Evolutionary conservation across 2,329 filamentous ascomycete genomes (phyloP).

Genomic region (Trichothecium sympodiale): DNA sequence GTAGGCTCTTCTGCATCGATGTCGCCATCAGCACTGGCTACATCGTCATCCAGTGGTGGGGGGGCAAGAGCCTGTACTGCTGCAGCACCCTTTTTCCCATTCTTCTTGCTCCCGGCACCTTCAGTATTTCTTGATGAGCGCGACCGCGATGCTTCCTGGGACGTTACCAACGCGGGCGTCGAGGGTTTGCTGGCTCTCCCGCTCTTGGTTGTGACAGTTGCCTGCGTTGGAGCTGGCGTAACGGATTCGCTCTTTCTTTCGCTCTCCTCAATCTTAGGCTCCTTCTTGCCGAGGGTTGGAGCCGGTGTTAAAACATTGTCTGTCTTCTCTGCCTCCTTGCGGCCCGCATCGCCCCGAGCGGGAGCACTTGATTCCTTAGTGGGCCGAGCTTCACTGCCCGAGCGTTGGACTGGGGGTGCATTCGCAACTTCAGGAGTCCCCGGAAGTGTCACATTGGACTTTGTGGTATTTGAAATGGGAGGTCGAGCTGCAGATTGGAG

Average conservation of each 20-base stretch:
- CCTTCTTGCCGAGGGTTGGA: conserved; percentile 27
- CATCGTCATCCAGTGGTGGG: conserved; percentile 23
- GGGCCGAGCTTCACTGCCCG: conserved; percentile 33
- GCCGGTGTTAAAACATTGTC: conserved; percentile 14
- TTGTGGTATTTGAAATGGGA: conserved; percentile 49
- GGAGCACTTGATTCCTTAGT: conserved; percentile 33
- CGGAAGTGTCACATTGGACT: conserved; percentile 40
- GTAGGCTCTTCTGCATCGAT: conserved; percentile 61
- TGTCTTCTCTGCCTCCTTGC: conserved; percentile 20
- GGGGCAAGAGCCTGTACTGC: conserved; percentile 21
- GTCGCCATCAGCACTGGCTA: conserved; percentile 34
- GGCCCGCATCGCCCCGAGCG: conserved; percentile 19
- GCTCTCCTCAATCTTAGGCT: conserved; percentile 25
- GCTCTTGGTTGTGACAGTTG: conserved; percentile 50
- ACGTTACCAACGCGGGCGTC: conserved; percentile 48
- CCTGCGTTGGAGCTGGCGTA: conserved; percentile 24
- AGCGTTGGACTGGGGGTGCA: conserved; percentile 14
- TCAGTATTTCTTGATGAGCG: conserved; percentile 40
- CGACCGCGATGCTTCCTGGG: conserved; percentile 45
- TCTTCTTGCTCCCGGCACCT: conserved; percentile 34
- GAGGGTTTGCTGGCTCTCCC: conserved; percentile 57
- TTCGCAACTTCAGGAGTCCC: conserved; percentile 24
- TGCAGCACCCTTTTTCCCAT: conserved; percentile 45
- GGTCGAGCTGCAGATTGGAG: conserved; percentile 48
- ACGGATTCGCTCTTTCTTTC: conserved; percentile 34